A percentile compares a stretch with the other conserved stretches of the same genome.
These are phyloP conservation scores for Penicillium freii DNA, from an alignment of 2,329 filamentous ascomycete genomes.

Conservation along the genomic window DNA sequence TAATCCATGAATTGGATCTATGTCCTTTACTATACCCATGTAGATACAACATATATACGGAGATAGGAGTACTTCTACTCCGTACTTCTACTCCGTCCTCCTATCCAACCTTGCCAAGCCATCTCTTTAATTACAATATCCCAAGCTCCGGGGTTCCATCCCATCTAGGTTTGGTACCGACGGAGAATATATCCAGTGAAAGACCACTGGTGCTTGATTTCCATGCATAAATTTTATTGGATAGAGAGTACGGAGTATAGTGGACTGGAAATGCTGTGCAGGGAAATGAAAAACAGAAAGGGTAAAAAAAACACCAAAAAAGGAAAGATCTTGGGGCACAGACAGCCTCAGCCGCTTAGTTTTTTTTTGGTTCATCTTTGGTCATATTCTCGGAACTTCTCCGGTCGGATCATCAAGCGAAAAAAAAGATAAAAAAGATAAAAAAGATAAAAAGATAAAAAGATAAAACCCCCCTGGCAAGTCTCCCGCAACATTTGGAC, in stretches of 20 bases:
- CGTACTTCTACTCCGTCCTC: too few relatives aligned
- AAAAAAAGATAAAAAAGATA: not conserved
- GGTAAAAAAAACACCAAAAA: not conserved
- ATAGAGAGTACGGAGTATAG: not conserved
- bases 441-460: not conserved
- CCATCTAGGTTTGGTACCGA: not conserved
- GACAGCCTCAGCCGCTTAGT: slow-evolving; percentile 7
- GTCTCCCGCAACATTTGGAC: not conserved
- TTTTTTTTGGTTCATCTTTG: slow-evolving; percentile 7
- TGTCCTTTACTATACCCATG: not conserved
- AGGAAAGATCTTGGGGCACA: not conserved
- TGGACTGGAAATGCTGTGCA: slow-evolving; percentile 3
- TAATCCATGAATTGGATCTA: not conserved
- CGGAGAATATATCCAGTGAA: slow-evolving; percentile 12
- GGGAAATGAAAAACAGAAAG: not conserved
- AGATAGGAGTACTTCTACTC: too few relatives aligned
- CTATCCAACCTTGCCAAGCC: not conserved
- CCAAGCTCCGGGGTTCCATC: not conserved
- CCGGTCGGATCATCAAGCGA: slow-evolving; percentile 8
- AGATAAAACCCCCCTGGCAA: not conserved
- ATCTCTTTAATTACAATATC: not conserved
- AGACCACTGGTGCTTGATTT: not conserved
- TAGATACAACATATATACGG: too few relatives aligned
- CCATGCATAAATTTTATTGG: not conserved
- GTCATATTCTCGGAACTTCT: not conserved